A percentile compares a stretch with the other conserved stretches of the same genome.
These are phyloP conservation scores for Globisporangium splendens DNA, from an alignment of 352 stramenopile species.

Conservation along the genomic window DNA sequence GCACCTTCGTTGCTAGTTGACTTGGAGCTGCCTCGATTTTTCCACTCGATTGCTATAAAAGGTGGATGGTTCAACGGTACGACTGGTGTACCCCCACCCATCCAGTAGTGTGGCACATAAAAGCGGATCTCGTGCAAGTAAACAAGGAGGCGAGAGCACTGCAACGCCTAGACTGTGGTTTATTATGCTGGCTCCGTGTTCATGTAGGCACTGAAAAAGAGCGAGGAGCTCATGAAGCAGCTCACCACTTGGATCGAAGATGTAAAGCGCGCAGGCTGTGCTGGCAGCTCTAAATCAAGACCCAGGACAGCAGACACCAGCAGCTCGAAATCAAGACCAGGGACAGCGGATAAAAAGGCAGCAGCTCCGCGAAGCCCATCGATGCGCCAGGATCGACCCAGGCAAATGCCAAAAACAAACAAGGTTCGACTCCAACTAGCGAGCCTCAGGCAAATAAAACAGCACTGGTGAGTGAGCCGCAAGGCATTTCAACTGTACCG, in stretches of 20 bases:
- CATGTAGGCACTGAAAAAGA: slow-evolving; percentile 5
- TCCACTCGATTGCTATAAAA: slow-evolving; percentile 58
- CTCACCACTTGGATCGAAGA: slow-evolving; percentile 21
- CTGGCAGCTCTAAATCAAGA: neutral
- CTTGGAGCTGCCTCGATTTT: slow-evolving; percentile 62
- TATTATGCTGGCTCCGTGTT: neutral
- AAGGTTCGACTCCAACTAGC: neutral
- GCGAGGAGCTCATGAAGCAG: slow-evolving; percentile 22
- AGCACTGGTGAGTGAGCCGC: neutral
- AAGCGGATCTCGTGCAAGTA: neutral
- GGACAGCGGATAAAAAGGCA: neutral
- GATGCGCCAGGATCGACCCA: neutral
- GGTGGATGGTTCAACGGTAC: slow-evolving; percentile 37
- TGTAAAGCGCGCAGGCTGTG: neutral
- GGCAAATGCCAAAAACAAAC: neutral
- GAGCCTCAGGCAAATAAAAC: neutral
- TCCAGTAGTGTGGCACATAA: slow-evolving; percentile 1
- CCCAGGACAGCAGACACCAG: too few species aligned
- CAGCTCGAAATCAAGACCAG: neutral
- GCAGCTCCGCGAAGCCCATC: neutral
- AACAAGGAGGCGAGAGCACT: neutral
- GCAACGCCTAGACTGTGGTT: neutral
- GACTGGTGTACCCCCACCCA: slow-evolving; percentile 8
- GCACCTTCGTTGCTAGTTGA: slow-evolving; percentile 63
- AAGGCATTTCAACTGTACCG: too few species aligned